Base-by-base conservation (phyloP, 345 rosid species). In the Arabis hirsuta region DNA sequence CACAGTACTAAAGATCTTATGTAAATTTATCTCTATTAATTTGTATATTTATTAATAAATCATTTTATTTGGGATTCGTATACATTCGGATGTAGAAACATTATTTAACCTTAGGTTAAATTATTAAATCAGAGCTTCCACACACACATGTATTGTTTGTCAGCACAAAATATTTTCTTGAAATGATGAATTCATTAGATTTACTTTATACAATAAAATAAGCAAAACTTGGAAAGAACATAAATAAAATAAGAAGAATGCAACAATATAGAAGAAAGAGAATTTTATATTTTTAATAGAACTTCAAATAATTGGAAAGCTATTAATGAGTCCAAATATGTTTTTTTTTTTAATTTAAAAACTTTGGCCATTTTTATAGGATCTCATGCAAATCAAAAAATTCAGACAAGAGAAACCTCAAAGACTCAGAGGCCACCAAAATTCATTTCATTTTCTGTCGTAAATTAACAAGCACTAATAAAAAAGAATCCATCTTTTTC, bases 401-500 rank as follows among this genome's bases (percentile, higher is more conserved):
- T 48, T 38, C 53, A 58, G 72, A 65, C 60, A 47, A 57, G 57
- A 27, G 43, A n/a, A n/a, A 63, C 59, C 34, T 71, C 68, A 70
- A 38, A 31, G 12, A 36, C 52, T 59, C 6, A 60, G 65, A 73
- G 65, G 64, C 71, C 58, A 73, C 65, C 14, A 55, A 42, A 12
- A 19, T 36, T 6, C 8, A 2, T 3, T 13, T 47, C 1, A 34
- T 26, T 14, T 4, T 46, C 50, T 47, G 46, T 57, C 54, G 29
- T 29, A 58, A 58, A 47, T 22, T 32, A 60, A 67, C 44, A 67
- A 60, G 10, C 68, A 73, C 27, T n/a, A 48, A 13, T 4, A 24
- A 24, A 65, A 68, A 67, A 67, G 47, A 9, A 51, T 10, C 24
- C 24, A 74, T 2, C 67, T 73, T 74, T 74, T 62, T 16, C 27